Conservation (phyloP, 2,329 filamentous ascomycete species). For the Pseudocercospora ulei region DNA sequence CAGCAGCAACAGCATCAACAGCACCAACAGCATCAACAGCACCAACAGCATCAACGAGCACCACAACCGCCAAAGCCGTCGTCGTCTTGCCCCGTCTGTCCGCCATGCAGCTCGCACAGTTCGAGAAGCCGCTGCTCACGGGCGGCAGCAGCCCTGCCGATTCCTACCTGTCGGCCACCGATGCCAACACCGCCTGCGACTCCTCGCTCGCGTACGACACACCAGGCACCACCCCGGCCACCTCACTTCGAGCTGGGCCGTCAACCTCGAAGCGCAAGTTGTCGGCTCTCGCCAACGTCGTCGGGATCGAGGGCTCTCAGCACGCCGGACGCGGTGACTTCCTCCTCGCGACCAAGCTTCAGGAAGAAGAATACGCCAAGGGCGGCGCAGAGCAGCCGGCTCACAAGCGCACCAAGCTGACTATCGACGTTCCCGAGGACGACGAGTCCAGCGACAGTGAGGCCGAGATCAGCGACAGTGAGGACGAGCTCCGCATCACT, state of each 20-base stretch:
- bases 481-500: conserved; percentile 29
- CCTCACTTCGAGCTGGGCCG: conserved; percentile 33
- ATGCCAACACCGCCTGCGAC: conserved; percentile 31
- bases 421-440: conserved; percentile 29
- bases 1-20: too few relatives aligned
- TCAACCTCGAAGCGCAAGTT: conserved; percentile 31
- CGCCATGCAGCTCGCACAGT: conserved; percentile 18
- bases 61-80: conserved; percentile 18
- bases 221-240: conserved; percentile 52
- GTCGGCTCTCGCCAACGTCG: conserved; percentile 24
- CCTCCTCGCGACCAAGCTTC: conserved; percentile 30
- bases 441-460: conserved; percentile 30
- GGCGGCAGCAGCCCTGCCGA: conserved; percentile 21
- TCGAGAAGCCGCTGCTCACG: conserved; percentile 18
- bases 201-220: conserved; percentile 50
- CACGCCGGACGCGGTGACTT: conserved; percentile 27
- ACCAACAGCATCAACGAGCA: conserved; percentile 5
- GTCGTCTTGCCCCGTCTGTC: conserved; percentile 15
- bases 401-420: conserved; percentile 28
- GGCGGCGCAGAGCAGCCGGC: conserved; percentile 16
- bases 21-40: conserved; percentile 4
- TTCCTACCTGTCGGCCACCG: conserved; percentile 22
- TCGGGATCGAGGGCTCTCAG: conserved; percentile 26
- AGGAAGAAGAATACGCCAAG: conserved; percentile 34
- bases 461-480: conserved; percentile 35